Evolutionary conservation across 495 filamentous ascomycete species (phyloP), one percentile per base, ranked within the genome.

Genomic region (Evernia prunastri): DNA sequence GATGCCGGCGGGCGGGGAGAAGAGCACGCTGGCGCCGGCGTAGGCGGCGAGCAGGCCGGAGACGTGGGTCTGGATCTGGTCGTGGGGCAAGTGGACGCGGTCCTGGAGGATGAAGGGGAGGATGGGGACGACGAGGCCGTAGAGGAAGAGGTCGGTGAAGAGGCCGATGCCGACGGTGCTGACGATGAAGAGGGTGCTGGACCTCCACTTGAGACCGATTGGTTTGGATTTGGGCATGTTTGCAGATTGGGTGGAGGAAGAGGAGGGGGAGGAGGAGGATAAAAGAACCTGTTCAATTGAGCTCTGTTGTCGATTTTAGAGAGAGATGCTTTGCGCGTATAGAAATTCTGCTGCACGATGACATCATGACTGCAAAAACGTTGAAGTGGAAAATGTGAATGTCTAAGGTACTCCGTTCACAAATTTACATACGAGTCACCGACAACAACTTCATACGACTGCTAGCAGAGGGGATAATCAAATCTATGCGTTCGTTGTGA

Each of bases 81-180:
- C 60, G 23, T 76, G 74, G 0, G 84, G 80, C 13, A 87, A 60
- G 35, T 75, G 59, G 43, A 87, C 74, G 17, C 84, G 80, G 45
- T 78, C 77, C 31, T 72, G 61, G 2, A 88, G 78, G 60, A 87
- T 80, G 63, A 81, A 87, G 27, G 86, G 86, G 56, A 87, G 74
- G 58, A 88, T 80, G 2, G 86, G 86, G 1, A 88, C 81, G 39
- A 88, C 77, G 59, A 88, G 71, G 66, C 84, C 84, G 76, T 79
- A 82, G 29, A 82, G 73, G 65, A 82, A 81, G 66, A 86, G 71
- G 71, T 88, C 84, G 0, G 83, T 86, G 71, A 89, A 89, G 1
- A 84, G 78, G 23, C 82, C 86, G 43, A 86, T 75, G 59, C 79
- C 83, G 17, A 88, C 81, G 17, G 86, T 87, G 43, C 74, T 73